Evolutionary conservation across 2,329 filamentous ascomycete species (phyloP).

Genomic region (Neonectria punicea): DNA sequence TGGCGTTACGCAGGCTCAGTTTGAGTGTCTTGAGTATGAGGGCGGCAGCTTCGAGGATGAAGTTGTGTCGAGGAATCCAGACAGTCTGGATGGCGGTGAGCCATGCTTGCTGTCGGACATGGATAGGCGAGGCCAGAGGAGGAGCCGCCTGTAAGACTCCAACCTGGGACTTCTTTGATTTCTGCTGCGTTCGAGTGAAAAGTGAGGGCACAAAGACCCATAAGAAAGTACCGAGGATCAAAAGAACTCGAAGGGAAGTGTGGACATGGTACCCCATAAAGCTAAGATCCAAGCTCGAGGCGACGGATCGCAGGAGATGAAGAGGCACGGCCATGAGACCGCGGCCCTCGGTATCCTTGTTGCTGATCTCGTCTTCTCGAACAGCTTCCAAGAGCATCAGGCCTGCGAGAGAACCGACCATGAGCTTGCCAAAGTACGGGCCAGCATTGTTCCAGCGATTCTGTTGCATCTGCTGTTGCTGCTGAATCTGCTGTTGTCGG

Average conservation of each 20-base stretch:
- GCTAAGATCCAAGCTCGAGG: conserved; percentile 61
- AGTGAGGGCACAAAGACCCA: conserved; percentile 67
- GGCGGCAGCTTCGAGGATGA: conserved; percentile 85
- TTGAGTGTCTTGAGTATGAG: conserved; percentile 84
- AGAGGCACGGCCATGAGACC: conserved; percentile 74
- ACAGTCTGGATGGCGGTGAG: conserved; percentile 92
- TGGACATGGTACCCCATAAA: conserved; percentile 66
- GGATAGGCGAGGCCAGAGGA: conserved; percentile 82
- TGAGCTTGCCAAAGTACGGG: conserved; percentile 78
- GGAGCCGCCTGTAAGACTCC: conserved; percentile 65
- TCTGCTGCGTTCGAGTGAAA: conserved; percentile 57
- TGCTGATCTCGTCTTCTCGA: conserved; percentile 71
- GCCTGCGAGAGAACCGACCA: conserved; percentile 91
- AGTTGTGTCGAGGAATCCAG: conserved; percentile 88
- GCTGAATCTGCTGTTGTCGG: conserved; percentile 67
- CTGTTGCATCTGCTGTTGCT: conserved; percentile 61
- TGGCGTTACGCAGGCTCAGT: conserved; percentile 79
- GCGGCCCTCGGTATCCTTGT: conserved; percentile 71
- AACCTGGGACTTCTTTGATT: conserved; percentile 62
- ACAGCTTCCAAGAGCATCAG: conserved; percentile 92
- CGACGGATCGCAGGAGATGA: conserved; percentile 62
- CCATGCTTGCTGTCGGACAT: conserved; percentile 90
- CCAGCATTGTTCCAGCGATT: conserved; percentile 64
- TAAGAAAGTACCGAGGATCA: conserved; percentile 64
- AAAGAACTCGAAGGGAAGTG: conserved; percentile 62